These are phyloP conservation scores for Sclerotinia sclerotiorum DNA, from an alignment of 2,329 filamentous ascomycete genomes.

Conservation along the genomic window DNA sequence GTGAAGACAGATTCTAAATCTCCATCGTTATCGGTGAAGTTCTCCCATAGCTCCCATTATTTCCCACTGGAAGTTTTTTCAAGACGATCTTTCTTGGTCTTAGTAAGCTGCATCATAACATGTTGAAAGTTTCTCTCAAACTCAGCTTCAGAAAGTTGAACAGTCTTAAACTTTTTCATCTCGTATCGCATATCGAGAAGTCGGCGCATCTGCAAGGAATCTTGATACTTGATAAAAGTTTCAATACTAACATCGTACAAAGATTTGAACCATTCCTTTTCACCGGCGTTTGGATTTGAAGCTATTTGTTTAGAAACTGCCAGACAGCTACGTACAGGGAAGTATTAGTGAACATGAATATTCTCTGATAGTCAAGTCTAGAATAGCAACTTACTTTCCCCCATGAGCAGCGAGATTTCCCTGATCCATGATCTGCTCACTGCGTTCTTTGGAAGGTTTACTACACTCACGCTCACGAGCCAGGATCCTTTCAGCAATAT, in stretches of 20 bases:
- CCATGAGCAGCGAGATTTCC: neutral
- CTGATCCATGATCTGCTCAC: neutral
- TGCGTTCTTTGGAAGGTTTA: neutral
- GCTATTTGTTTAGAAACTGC: neutral
- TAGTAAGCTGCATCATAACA: neutral
- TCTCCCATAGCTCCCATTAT: too few relatives aligned
- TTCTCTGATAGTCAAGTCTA: neutral
- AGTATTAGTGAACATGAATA: accelerated
- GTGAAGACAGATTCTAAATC: neutral
- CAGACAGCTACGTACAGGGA: neutral
- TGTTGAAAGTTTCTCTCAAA: neutral
- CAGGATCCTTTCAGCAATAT: neutral
- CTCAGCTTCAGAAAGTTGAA: too few relatives aligned
- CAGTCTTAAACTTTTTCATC: neutral
- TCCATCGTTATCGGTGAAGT: neutral
- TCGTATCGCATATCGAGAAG: neutral
- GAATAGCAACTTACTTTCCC: neutral
- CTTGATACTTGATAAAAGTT: neutral
- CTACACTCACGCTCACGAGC: neutral
- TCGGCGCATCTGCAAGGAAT: neutral
- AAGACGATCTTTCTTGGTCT: neutral
- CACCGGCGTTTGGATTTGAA: neutral
- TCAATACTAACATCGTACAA: neutral
- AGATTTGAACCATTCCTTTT: neutral
- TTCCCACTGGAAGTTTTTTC: neutral